Percentiles rank a stretch among this genome's conserved stretches.
Conservation (phyloP, 352 stramenopile species). For the Globisporangium echinulatum region DNA sequence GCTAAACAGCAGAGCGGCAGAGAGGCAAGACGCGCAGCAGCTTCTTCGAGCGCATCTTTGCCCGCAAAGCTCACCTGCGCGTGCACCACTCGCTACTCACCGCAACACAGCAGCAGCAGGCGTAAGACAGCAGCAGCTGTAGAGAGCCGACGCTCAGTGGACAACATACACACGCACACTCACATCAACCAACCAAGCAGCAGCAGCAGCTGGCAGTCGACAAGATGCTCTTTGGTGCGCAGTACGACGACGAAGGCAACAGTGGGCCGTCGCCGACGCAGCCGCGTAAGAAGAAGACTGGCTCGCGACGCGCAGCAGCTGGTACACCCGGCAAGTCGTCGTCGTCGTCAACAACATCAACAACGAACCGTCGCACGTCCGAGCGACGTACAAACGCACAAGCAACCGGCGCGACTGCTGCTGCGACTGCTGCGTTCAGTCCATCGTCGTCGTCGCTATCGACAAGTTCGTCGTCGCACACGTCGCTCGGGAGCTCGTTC, state of each 20-base stretch:
- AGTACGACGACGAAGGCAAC: slow-evolving; percentile 40
- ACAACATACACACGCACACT: too few species aligned
- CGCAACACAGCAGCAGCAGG: too few species aligned
- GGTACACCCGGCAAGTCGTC: slow-evolving; percentile 1
- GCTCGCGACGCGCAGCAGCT: neutral
- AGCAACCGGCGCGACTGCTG: neutral
- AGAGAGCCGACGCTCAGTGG: too few species aligned
- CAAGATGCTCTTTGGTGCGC: slow-evolving; percentile 41
- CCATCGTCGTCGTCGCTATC: slow-evolving; percentile 18
- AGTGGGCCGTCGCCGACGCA: slow-evolving; percentile 21
- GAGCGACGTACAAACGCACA: neutral
- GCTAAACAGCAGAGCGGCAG: too few species aligned
- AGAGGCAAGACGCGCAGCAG: too few species aligned
- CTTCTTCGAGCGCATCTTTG: too few species aligned
- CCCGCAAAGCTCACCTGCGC: too few species aligned
- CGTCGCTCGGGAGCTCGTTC: slow-evolving; percentile 13
- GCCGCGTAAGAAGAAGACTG: slow-evolving; percentile 28
- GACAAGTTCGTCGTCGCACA: slow-evolving; percentile 19
- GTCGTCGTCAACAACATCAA: neutral
- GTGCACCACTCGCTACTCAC: too few species aligned
- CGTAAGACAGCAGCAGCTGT: too few species aligned
- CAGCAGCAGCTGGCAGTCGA: neutral
- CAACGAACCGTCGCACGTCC: neutral
- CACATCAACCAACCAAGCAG: neutral
- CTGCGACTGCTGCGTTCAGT: slow-evolving; percentile 1